A percentile compares a stretch with the other conserved stretches of the same genome.
Evolutionary conservation across 352 stramenopile genomes (phyloP).

Genomic region (Phytophthora niederhauseri): DNA sequence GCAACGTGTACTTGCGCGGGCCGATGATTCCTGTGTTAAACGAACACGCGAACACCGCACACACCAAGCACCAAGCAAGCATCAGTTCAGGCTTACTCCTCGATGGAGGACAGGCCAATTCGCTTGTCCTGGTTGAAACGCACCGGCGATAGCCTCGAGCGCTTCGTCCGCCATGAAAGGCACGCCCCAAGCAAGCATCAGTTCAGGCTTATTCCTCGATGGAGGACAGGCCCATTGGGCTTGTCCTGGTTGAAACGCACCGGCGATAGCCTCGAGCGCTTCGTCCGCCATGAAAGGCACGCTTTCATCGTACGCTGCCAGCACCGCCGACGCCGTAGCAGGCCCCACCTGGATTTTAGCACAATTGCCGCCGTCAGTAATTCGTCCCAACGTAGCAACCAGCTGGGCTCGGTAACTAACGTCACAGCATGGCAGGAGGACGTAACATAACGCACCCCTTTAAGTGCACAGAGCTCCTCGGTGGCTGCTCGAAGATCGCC

Average conservation of each 20-base stretch:
- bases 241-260: slow-evolving; percentile 30
- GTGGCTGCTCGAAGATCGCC: slow-evolving; percentile 47
- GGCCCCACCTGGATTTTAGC: slow-evolving; percentile 60
- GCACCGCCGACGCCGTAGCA: slow-evolving; percentile 72
- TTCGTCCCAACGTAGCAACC: slow-evolving; percentile 9
- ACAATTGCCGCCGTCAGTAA: not conserved
- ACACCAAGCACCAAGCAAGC: slow-evolving; percentile 1
- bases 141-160: slow-evolving; percentile 69
- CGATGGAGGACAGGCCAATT: not conserved
- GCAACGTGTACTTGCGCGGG: slow-evolving; percentile 77
- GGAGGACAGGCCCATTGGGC: slow-evolving; percentile 5
- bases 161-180: slow-evolving; percentile 87
- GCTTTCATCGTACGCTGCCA: slow-evolving; percentile 68
- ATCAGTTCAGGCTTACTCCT: not conserved
- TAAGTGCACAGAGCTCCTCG: slow-evolving; percentile 61
- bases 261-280: slow-evolving; percentile 70
- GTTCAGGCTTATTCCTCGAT: slow-evolving; percentile 11
- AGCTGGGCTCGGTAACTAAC: slow-evolving; percentile 7
- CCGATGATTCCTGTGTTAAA: slow-evolving; percentile 61
- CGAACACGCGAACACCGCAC: not conserved
- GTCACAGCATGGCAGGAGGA: not conserved
- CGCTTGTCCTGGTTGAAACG: slow-evolving; percentile 10
- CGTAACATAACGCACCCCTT: slow-evolving; percentile 55
- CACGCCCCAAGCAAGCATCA: slow-evolving; percentile 21
- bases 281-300: slow-evolving; percentile 86